Evolutionary conservation across 148 eudicot species (phyloP).

Genomic region (Rhododendron henanense): DNA sequence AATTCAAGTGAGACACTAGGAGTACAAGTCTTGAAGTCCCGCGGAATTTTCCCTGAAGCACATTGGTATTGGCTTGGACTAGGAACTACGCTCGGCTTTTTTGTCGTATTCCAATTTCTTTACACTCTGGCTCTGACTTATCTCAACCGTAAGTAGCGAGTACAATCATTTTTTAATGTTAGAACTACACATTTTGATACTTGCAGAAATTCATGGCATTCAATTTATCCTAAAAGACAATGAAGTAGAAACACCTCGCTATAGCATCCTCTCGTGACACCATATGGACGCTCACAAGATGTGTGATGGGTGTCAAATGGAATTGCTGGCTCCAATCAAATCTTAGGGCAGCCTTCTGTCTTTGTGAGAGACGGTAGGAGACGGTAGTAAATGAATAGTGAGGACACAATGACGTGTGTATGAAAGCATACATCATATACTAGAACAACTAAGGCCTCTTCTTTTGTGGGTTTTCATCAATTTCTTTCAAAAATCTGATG

Average conservation of each 20-base stretch:
- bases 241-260: background rate
- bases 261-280: background rate
- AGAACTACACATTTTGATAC: background rate
- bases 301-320: background rate
- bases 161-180: background rate
- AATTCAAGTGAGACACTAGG: slow-evolving; percentile 30
- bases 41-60: slow-evolving; percentile 30
- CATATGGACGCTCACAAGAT: background rate
- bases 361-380: too few species aligned
- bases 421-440: background rate
- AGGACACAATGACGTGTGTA: background rate
- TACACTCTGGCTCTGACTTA: slow-evolving; percentile 32
- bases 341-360: too few species aligned
- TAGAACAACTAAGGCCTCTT: background rate
- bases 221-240: background rate
- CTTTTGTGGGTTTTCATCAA: background rate
- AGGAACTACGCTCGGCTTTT: slow-evolving; percentile 31
- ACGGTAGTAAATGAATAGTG: too few species aligned
- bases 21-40: too few species aligned
- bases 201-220: background rate
- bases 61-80: slow-evolving; percentile 55
- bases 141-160: slow-evolving; percentile 37
- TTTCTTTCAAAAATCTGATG: background rate
- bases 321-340: too few species aligned
- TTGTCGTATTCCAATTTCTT: slow-evolving; percentile 28